Evolutionary conservation across 495 filamentous ascomycete species (phyloP).

Genomic region (Hypoxylon subgilvum): DNA sequence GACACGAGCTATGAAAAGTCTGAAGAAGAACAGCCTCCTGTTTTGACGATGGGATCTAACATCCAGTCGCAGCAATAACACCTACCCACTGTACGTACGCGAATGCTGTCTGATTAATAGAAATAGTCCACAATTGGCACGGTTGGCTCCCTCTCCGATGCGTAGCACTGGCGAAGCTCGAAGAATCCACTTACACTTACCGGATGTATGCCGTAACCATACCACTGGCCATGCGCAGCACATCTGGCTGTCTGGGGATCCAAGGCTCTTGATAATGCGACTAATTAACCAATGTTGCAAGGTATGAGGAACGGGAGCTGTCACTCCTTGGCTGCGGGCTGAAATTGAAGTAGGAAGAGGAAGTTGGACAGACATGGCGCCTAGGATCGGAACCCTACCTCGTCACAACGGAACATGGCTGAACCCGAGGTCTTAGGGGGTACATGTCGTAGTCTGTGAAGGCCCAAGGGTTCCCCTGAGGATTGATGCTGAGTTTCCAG

Average conservation of each 20-base stretch:
- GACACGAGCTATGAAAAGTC: too few species aligned
- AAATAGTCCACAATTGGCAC: constrained; percentile 12
- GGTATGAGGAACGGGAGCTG: constrained; percentile 8
- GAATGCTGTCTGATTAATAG: too few species aligned
- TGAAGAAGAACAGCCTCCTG: constrained; percentile 16
- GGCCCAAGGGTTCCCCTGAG: constrained; percentile 21
- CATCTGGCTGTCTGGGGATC: constrained; percentile 14
- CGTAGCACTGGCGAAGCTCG: constrained; percentile 9
- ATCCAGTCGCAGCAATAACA: neutral
- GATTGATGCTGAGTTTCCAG: constrained; percentile 3
- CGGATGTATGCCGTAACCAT: constrained; percentile 25
- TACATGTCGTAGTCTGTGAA: constrained; percentile 14
- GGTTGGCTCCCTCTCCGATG: constrained; percentile 23
- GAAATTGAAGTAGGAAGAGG: constrained; percentile 26
- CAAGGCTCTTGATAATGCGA: constrained; percentile 23
- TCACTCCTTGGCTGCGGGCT: constrained; percentile 23
- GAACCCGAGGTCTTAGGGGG: constrained; percentile 8
- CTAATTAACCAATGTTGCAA: constrained; percentile 26
- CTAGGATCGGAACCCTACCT: constrained; percentile 35
- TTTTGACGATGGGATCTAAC: constrained; percentile 4
- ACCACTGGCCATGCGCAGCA: constrained; percentile 12
- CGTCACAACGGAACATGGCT: constrained; percentile 31
- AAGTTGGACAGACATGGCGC: constrained; percentile 18
- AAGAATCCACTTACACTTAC: constrained; percentile 23
- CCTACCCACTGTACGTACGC: too few species aligned